A percentile compares a stretch with the other conserved stretches of the same genome.
phyloP scores from a whole-genome alignment of 2,329 filamentous ascomycete genomes.

The Calonectria hawksworthii region DNA sequence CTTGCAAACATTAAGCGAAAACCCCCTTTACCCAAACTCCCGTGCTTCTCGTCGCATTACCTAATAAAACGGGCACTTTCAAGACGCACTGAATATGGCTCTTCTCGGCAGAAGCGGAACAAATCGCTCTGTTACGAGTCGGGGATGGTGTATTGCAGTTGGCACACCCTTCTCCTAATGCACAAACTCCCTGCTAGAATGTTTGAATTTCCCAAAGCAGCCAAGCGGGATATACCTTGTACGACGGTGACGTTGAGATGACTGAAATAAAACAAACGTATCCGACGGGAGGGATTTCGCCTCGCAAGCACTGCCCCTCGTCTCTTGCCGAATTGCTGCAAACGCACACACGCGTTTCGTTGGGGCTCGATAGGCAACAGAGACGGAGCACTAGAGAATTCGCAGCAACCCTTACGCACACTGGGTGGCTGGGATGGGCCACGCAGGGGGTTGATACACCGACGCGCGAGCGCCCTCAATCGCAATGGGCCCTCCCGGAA shows the following conservation, averaged over 20 bases:
- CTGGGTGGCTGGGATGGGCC: neutral
- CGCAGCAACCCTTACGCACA: neutral
- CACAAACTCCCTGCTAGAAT: neutral
- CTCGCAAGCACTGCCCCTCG: neutral
- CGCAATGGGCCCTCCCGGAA: neutral
- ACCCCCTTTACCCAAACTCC: neutral
- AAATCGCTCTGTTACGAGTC: neutral
- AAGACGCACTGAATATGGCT: neutral
- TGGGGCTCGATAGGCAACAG: neutral
- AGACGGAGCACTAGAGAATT: neutral
- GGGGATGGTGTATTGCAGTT: neutral
- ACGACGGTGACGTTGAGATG: neutral
- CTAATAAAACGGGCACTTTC: neutral
- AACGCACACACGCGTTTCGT: neutral
- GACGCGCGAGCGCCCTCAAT: neutral
- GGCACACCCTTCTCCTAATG: neutral
- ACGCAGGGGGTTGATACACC: neutral
- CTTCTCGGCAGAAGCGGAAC: neutral
- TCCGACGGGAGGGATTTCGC: neutral
- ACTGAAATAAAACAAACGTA: neutral
- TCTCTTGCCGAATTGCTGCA: neutral
- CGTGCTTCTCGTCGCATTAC: neutral
- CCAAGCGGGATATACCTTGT: too few relatives aligned
- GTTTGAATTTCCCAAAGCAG: neutral
- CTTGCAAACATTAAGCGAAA: neutral